phyloP scores from a whole-genome alignment of 495 filamentous ascomycete species.

The Neurospora africana region DNA sequence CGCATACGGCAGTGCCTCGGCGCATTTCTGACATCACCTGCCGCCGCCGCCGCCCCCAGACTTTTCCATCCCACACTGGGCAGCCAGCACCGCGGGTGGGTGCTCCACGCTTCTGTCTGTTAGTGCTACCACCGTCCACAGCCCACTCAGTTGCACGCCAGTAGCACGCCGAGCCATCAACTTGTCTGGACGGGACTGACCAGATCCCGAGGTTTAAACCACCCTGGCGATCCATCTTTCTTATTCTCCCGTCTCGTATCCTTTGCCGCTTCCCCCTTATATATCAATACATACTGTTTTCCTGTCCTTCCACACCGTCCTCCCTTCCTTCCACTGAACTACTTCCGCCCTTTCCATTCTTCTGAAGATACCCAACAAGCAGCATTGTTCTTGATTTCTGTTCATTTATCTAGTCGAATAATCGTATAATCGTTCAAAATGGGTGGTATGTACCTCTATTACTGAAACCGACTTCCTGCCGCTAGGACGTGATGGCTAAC shows the following conservation, averaged over 20 bases:
- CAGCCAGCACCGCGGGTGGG: not conserved
- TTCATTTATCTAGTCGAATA: not conserved
- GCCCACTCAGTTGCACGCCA: not conserved
- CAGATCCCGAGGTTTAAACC: not conserved
- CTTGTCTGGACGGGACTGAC: not conserved
- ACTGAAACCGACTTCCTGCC: not conserved
- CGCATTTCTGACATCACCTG: conserved; percentile 28
- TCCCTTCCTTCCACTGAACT: not conserved
- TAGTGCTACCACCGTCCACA: not conserved
- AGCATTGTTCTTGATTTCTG: not conserved
- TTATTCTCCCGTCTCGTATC: not conserved
- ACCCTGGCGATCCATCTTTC: not conserved
- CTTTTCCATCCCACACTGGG: not conserved
- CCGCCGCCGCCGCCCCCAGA: conserved; percentile 1
- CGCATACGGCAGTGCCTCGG: conserved; percentile 25
- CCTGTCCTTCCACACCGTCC: not conserved
- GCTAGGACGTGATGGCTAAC: conserved; percentile 4
- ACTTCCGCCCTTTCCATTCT: not conserved
- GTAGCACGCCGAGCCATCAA: not conserved
- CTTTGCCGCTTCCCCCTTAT: not conserved
- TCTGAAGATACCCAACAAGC: not conserved
- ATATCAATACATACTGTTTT: not conserved
- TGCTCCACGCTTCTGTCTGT: not conserved
- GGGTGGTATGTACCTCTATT: conserved; percentile 24
- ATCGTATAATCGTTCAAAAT: conserved; percentile 13